Conservation (phyloP, 2,329 filamentous ascomycete genomes). For the Dactylellina parvicollis region DNA sequence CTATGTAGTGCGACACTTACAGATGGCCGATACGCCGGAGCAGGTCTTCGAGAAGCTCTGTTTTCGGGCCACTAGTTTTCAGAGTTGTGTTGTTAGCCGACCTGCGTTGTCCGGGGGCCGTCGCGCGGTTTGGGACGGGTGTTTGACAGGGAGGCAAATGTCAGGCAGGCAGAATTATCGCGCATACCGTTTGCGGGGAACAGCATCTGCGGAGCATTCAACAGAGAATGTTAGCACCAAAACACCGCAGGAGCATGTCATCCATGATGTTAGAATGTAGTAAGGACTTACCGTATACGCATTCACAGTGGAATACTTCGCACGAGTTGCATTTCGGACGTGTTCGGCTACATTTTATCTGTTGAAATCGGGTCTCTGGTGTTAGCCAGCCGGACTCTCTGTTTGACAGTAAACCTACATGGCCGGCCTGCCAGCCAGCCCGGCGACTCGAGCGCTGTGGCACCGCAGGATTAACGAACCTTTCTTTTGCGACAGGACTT, state of each 20-base stretch:
- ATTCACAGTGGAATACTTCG: constrained; percentile 86
- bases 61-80: constrained; percentile 90
- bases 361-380: constrained; percentile 47
- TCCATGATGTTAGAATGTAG: constrained; percentile 36
- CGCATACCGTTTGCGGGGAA: constrained; percentile 55
- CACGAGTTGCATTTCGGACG: constrained; percentile 88
- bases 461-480: constrained; percentile 65
- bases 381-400: constrained; percentile 32
- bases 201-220: constrained; percentile 42
- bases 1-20: constrained; percentile 22
- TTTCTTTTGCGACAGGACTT: constrained; percentile 93
- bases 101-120: constrained; percentile 13
- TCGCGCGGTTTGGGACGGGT: background rate
- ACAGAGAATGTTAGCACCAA: constrained; percentile 32
- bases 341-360: constrained; percentile 93
- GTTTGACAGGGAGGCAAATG: constrained; percentile 38
- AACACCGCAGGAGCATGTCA: no score
- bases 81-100: constrained; percentile 51
- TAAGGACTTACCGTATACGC: constrained; percentile 76
- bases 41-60: constrained; percentile 84
- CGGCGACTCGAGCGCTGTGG: constrained; percentile 1
- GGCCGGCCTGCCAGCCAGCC: background rate
- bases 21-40: constrained; percentile 85
- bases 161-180: constrained; percentile 23
- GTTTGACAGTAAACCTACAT: constrained; percentile 31